Evolutionary conservation across 768 basidiomycete species (phyloP).

Genomic region (Albatrellus ellisii): DNA sequence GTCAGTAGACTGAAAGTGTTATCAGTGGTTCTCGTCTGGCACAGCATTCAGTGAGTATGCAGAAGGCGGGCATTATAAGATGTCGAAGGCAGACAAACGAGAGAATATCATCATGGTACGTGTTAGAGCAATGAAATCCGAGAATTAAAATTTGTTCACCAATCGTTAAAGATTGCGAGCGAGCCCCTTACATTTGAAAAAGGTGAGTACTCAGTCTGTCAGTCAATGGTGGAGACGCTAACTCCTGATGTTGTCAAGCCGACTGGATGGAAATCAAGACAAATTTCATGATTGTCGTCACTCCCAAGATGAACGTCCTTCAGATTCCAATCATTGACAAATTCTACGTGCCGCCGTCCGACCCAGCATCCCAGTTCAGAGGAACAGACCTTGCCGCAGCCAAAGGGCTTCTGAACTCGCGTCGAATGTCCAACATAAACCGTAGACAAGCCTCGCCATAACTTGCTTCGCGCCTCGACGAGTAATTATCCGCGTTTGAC

Average conservation of each 20-base stretch:
- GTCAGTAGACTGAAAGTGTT: neutral
- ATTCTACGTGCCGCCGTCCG: constrained; percentile 81
- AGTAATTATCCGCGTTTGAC: too few species aligned
- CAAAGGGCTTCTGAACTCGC: constrained; percentile 70
- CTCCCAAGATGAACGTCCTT: constrained; percentile 88
- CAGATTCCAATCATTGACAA: constrained; percentile 93
- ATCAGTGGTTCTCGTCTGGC: constrained; percentile 91
- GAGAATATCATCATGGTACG: constrained; percentile 89
- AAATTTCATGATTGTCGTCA: constrained; percentile 91
- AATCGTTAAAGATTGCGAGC: constrained; percentile 52
- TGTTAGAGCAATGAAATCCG: neutral
- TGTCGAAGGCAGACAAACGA: constrained; percentile 91
- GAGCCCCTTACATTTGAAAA: constrained; percentile 96
- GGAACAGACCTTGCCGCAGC: constrained; percentile 76
- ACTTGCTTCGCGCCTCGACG: neutral
- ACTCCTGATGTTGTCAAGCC: constrained; percentile 27
- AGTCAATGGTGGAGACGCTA: constrained; percentile 1
- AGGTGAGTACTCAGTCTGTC: constrained; percentile 29
- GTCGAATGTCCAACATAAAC: constrained; percentile 18
- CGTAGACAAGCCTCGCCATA: neutral
- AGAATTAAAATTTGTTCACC: neutral
- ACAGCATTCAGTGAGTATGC: constrained; percentile 87
- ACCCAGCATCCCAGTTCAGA: constrained; percentile 55
- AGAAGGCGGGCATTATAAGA: constrained; percentile 83
- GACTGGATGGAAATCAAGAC: constrained; percentile 99